Base-by-base conservation (phyloP, 2,329 filamentous ascomycete genomes). In the Fusarium bactridioides region DNA sequence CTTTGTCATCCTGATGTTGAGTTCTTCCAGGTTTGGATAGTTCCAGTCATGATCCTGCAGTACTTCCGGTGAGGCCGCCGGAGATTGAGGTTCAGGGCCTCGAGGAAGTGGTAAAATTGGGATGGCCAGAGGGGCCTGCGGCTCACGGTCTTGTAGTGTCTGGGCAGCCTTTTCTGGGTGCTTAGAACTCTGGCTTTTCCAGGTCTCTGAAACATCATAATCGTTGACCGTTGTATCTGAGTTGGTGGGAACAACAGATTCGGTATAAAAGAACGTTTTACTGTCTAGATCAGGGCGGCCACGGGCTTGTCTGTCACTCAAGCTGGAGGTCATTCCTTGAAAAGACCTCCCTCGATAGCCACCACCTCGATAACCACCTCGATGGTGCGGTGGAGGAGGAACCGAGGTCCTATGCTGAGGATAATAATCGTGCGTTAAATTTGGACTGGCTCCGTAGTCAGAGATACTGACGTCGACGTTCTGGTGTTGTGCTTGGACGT, bases 261-360 rank as follows among this genome's bases (percentile, higher is more conserved):
- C 81, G 62, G 84, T 80, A 61, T 84, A 84, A 62, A 86, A 86
- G 78, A 87, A 87, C 12, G 85, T 83, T 69, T 89, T 86, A 61
- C 84, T 81, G 53, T 80, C 82, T 27, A 83, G 76, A 44, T 83
- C 86, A 19, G 0, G 0, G 18, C 10, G 11, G 10, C 0, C 7
- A 38, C 19, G 0, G 21, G 74, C 84, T 70, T 85, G 85, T 68
- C 86, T 87, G 67, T 85, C 80, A 69, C 84, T 86, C 41, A 83
- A 77, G 23, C 80, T 83, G 7, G 83, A 84, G 1, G 4, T 40
- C 0, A 15, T 9, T 5, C 12, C 19, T 3, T n/a, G n/a, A 21
- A 27, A 27, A 3, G n/a, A n/a, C n/a, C n/a, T n/a, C n/a, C n/a
- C n/a, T n/a, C n/a, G n/a, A n/a, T n/a, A n/a, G n/a, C n/a, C n/a